Evolutionary conservation across 768 basidiomycete genomes (phyloP), one percentile per base, ranked within the genome.

Genomic region (Boletus fagicola): DNA sequence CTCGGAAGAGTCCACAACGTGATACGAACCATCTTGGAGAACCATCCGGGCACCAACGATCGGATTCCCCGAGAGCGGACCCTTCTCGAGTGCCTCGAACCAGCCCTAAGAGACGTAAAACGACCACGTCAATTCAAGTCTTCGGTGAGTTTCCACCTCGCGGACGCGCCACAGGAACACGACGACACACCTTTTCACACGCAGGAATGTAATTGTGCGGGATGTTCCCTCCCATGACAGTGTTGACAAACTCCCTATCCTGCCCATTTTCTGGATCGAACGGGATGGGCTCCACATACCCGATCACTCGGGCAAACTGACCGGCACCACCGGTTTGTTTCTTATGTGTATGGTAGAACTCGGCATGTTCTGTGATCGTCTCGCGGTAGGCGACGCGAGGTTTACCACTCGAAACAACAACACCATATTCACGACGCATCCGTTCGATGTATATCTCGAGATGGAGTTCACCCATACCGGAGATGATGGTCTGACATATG

Each of bases 391-490:
- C 94, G 47, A 99, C 97, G 22, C 90, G 90, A 13, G 97, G 97
- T 73, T 94, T 95, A 57, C 96, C 96, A 8, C 96, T 98, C 16
- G 85, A 80, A 67, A 94, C 97, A 43, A 92, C 86, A 20, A 94
- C 92, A 54, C 90, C 91, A 75, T 99, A 99, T 75, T 99, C 97
- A 51, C 97, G 90, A 65, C 86, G 88, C 94, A 99, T 98, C 40
- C 97, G 92, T 71, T 99, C 97, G 58, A 98, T 94, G 75, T 99
- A 98, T 68, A 99, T 96, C 68, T 99, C 97, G 24, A 99, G 83
- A 70, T 99, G 97, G 18, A 99, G 84, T 73, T 99, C 97, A 26
- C 97, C 97, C 97, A 99, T 99, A 22, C 97, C 97, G 31, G 95
- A 98, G 62, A 99, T 98, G 73, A 99, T 98, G 16, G 96, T 98